These are phyloP conservation scores for Ophiocordyceps robertsii DNA, from an alignment of 2,329 filamentous ascomycete species.

Conservation along the genomic window DNA sequence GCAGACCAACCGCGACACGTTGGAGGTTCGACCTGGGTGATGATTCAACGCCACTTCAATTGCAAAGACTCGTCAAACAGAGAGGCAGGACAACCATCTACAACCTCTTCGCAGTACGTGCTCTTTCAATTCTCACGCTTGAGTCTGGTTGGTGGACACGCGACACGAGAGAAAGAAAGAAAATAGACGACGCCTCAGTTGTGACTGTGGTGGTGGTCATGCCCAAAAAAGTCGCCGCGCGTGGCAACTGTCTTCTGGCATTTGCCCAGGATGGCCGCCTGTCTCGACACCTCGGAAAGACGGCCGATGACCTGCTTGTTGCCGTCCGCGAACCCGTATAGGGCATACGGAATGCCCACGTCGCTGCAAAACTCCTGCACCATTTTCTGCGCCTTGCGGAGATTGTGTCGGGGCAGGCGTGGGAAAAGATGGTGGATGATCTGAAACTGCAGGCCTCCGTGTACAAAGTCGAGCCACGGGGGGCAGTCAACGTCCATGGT, in stretches of 20 bases:
- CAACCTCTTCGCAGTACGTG: no score
- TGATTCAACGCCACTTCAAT: no score
- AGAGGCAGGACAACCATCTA: no score
- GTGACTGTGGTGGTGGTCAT: not conserved
- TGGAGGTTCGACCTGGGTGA: no score
- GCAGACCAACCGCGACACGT: no score
- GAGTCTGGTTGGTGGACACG: no score
- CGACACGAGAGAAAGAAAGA: no score
- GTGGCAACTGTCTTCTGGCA: slow-evolving; percentile 35
- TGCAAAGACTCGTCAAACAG: no score
- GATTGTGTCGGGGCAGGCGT: slow-evolving; percentile 71
- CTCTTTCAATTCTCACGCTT: not conserved
- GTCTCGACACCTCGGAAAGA: slow-evolving; percentile 65
- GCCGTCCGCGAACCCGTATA: slow-evolving; percentile 74
- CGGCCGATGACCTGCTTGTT: slow-evolving; percentile 69
- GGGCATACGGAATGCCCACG: slow-evolving; percentile 69
- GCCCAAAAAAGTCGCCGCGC: not conserved
- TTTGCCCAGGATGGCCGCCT: slow-evolving; percentile 64
- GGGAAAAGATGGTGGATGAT: slow-evolving; percentile 80
- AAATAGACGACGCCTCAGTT: not conserved
- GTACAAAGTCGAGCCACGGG: slow-evolving; percentile 76
- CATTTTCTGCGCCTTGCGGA: slow-evolving; percentile 59
- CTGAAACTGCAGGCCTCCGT: slow-evolving; percentile 82
- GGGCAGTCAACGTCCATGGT: slow-evolving; percentile 92
- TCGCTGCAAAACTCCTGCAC: slow-evolving; percentile 74